phyloP scores from a whole-genome alignment of 495 filamentous ascomycete species.

The Entonaema liquescens region DNA sequence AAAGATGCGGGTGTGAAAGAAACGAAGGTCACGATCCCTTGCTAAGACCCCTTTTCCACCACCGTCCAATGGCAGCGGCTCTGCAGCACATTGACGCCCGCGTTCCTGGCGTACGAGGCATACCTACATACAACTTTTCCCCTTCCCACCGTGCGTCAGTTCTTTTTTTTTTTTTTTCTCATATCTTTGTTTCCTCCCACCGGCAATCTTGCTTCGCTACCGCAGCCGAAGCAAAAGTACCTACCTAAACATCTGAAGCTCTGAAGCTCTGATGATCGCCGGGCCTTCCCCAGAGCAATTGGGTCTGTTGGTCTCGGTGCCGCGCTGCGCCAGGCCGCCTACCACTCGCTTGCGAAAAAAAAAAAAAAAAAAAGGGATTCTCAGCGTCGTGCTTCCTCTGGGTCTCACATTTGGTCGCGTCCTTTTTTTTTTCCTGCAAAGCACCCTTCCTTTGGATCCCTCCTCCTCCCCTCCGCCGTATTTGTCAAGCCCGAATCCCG shows the following conservation, averaged over 20 bases:
- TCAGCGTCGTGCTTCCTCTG: too few relatives aligned
- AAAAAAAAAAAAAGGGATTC: too few relatives aligned
- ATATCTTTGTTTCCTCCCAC: constrained; percentile 26
- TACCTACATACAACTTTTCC: constrained; percentile 30
- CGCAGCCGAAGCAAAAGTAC: background rate
- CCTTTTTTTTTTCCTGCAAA: constrained; percentile 27
- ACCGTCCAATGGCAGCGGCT: constrained; percentile 25
- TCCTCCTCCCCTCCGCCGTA: constrained; percentile 5
- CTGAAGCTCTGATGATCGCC: too few relatives aligned
- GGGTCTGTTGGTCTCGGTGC: constrained; percentile 64
- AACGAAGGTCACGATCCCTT: constrained; percentile 25
- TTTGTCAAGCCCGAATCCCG: constrained; percentile 24
- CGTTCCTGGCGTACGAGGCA: constrained; percentile 41
- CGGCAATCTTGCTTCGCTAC: constrained; percentile 40
- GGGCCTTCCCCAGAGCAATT: constrained; percentile 66
- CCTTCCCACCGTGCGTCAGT: constrained; percentile 27
- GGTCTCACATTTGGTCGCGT: constrained; percentile 44
- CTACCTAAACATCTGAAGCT: too few relatives aligned
- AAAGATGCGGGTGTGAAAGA: constrained; percentile 11
- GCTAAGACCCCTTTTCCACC: background rate
- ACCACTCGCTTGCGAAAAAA: too few relatives aligned
- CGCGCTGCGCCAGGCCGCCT: too few relatives aligned
- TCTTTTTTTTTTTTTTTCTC: too few relatives aligned
- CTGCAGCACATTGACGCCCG: constrained; percentile 34
- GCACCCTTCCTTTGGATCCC: constrained; percentile 20